Evolutionary conservation across 2,329 filamentous ascomycete species (phyloP).

Genomic region (Aureobasidium mangrovei): DNA sequence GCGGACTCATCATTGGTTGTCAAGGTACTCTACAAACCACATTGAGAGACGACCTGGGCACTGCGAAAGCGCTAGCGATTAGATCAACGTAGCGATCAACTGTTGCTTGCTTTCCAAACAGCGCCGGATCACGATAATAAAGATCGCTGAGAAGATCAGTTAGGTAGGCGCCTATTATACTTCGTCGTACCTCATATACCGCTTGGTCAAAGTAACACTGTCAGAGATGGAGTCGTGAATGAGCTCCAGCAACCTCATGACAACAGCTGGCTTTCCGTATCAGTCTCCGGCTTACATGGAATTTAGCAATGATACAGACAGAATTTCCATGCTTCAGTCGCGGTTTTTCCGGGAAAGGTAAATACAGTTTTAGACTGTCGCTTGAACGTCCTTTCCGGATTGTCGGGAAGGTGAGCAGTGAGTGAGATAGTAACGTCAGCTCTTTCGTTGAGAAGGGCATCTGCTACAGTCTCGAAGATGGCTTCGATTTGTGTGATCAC

Average conservation of each 20-base stretch:
- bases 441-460: slow-evolving; percentile 39
- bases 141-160: slow-evolving; percentile 53
- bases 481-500: slow-evolving; percentile 48
- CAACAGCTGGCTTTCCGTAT: slow-evolving; percentile 36
- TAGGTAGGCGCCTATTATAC: not conserved
- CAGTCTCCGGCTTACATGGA: not conserved
- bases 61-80: slow-evolving; percentile 58
- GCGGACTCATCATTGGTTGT: not conserved
- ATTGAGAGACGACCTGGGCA: slow-evolving; percentile 57
- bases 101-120: slow-evolving; percentile 60
- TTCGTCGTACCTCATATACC: slow-evolving; percentile 31
- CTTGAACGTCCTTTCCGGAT: not conserved
- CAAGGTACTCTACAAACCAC: slow-evolving; percentile 47
- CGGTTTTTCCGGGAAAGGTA: slow-evolving; percentile 46
- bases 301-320: slow-evolving; percentile 27
- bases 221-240: slow-evolving; percentile 44
- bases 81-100: slow-evolving; percentile 69
- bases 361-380: not conserved
- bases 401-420: slow-evolving; percentile 9
- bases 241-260: slow-evolving; percentile 47
- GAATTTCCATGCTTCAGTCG: slow-evolving; percentile 51
- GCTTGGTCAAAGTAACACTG: slow-evolving; percentile 46
- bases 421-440: slow-evolving; percentile 43
- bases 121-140: slow-evolving; percentile 65
- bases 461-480: slow-evolving; percentile 45